phyloP scores from a whole-genome alignment of 441 rosid genomes.

The Gossypium schwendimanii region DNA sequence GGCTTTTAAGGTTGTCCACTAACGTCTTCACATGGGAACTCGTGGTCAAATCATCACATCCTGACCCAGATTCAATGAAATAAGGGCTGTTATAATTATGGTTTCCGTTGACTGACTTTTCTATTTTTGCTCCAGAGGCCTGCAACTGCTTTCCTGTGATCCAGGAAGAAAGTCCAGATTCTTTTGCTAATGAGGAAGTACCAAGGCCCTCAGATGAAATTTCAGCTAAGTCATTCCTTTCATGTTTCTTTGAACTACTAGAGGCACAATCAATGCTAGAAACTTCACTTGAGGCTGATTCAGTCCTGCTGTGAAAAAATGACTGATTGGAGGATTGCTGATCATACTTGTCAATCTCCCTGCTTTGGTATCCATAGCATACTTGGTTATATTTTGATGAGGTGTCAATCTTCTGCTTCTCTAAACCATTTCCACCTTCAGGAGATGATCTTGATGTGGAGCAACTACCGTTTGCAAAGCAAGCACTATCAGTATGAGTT shows the following conservation, averaged over 20 bases:
- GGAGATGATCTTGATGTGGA: constrained; percentile 52
- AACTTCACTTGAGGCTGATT: constrained; percentile 60
- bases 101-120: constrained; percentile 28
- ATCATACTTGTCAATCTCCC: constrained; percentile 43
- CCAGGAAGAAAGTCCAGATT: constrained; percentile 29
- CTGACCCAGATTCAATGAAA: constrained; percentile 27
- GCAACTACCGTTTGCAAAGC: constrained; percentile 41
- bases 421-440: constrained; percentile 50
- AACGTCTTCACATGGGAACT: constrained; percentile 44
- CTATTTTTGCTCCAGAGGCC: constrained; percentile 28
- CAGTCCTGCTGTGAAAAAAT: constrained; percentile 69
- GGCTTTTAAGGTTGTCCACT: constrained; percentile 63
- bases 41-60: constrained; percentile 37
- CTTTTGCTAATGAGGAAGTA: constrained; percentile 25
- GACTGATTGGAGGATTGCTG: constrained; percentile 48
- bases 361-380: constrained; percentile 27
- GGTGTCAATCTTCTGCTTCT: constrained; percentile 43
- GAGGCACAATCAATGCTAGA: constrained; percentile 57
- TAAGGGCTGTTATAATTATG: constrained; percentile 14
- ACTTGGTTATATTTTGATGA: constrained; percentile 41
- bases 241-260: constrained; percentile 22
- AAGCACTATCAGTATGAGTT: constrained; percentile 36
- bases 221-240: constrained; percentile 24
- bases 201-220: constrained; percentile 24
- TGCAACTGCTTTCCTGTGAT: constrained; percentile 30